phyloP scores from a whole-genome alignment of 306 rosid genomes.

The Begonia loranthoides region DNA sequence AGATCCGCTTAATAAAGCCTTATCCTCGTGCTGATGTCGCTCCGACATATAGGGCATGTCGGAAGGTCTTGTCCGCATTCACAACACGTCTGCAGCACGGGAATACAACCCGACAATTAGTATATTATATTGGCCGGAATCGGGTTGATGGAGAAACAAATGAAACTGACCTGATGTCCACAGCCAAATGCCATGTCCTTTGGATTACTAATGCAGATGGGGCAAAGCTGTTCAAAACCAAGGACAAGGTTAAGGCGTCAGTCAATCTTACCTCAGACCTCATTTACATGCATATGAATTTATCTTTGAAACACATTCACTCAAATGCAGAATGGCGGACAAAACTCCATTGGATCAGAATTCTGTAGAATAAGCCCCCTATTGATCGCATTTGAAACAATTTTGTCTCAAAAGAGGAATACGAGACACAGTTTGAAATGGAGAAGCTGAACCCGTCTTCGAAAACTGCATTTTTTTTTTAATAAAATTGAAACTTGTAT shows the following conservation, averaged over 20 bases:
- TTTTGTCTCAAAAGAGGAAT: too few species aligned
- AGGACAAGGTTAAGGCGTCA: constrained; percentile 3
- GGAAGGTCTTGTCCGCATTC: constrained; percentile 71
- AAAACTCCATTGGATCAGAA: neutral
- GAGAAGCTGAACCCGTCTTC: too few species aligned
- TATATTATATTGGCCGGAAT: neutral
- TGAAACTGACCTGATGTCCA: constrained; percentile 67
- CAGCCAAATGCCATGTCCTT: constrained; percentile 93
- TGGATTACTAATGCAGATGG: constrained; percentile 53
- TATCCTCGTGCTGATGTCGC: constrained; percentile 50
- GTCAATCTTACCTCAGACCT: too few species aligned
- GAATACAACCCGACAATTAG: neutral
- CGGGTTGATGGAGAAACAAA: neutral
- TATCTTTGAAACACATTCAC: neutral
- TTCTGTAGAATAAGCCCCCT: too few species aligned
- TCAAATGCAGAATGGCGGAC: neutral
- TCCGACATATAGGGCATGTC: constrained; percentile 79
- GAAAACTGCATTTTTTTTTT: too few species aligned
- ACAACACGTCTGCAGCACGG: constrained; percentile 63
- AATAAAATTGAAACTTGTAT: too few species aligned
- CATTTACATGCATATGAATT: neutral
- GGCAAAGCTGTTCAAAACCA: constrained; percentile 45
- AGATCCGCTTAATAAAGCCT: constrained; percentile 42
- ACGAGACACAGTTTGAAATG: too few species aligned
- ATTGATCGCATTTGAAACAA: too few species aligned